Evolutionary conservation across 2,329 filamentous ascomycete genomes (phyloP).

Genomic region (Colletotrichum lentis): DNA sequence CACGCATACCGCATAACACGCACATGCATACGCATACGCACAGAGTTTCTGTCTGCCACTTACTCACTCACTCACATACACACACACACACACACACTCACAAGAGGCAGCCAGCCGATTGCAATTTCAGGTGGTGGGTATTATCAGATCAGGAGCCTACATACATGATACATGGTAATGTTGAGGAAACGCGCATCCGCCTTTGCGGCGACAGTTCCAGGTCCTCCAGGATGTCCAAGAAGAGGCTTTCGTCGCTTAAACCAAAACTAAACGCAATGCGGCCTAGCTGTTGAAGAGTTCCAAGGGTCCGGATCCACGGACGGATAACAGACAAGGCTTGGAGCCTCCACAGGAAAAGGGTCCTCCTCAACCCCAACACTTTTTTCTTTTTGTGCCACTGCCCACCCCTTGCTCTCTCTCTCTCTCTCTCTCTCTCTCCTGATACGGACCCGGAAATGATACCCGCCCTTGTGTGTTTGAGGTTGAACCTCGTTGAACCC

Average conservation of each 20-base stretch:
- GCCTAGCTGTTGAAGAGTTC: constrained; percentile 4
- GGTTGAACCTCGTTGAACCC: constrained; percentile 26
- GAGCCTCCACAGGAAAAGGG: constrained; percentile 16
- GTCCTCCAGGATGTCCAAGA: constrained; percentile 5
- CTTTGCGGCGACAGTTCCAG: not conserved
- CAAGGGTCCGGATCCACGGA: constrained; percentile 32
- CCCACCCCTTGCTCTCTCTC: constrained; percentile 12
- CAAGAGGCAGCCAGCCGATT: constrained; percentile 17
- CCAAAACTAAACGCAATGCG: not conserved
- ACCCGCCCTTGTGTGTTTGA: constrained; percentile 28
- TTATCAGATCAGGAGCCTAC: not conserved
- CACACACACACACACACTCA: not conserved
- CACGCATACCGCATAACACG: too few relatives aligned
- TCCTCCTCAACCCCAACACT: constrained; percentile 35
- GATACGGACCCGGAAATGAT: constrained; percentile 18
- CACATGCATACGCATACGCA: too few relatives aligned
- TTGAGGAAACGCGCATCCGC: constrained; percentile 32
- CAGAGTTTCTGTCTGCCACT: too few relatives aligned
- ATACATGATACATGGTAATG: too few relatives aligned
- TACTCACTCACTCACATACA: too few relatives aligned
- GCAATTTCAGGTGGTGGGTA: constrained; percentile 29
- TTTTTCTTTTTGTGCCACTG: constrained; percentile 2
- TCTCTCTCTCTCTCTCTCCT: not conserved
- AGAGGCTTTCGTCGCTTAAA: constrained; percentile 28
- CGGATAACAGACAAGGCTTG: constrained; percentile 18